These are phyloP conservation scores for Stromatinia cepivora DNA, from an alignment of 2,329 filamentous ascomycete species.

Conservation along the genomic window DNA sequence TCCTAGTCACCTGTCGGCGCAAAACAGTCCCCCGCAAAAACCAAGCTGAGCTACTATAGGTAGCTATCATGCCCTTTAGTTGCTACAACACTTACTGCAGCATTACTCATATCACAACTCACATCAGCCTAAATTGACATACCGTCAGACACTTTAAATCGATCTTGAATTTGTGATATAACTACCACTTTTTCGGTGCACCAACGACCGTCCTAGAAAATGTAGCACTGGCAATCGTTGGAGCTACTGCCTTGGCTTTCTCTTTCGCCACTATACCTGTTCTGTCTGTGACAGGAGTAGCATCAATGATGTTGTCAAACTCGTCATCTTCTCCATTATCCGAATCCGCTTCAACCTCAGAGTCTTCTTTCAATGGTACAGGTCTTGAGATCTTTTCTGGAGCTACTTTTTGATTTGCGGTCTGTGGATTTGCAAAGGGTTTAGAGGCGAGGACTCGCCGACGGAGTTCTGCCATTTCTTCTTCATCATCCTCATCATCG, in stretches of 20 bases:
- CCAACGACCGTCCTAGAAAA: conserved; percentile 42
- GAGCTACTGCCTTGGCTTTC: conserved; percentile 38
- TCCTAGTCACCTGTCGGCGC: neutral
- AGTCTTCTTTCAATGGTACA: conserved; percentile 57
- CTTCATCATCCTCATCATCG: conserved; percentile 76
- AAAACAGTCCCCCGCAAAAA: no score
- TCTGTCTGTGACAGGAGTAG: conserved; percentile 83
- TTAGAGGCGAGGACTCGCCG: conserved; percentile 89
- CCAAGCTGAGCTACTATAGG: neutral
- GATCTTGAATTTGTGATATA: neutral
- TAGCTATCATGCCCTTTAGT: neutral
- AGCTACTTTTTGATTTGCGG: conserved; percentile 52
- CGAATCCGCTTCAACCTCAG: conserved; percentile 69
- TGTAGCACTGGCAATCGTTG: conserved; percentile 39
- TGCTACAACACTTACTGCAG: neutral
- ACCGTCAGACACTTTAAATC: neutral
- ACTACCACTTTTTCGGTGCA: conserved; percentile 43
- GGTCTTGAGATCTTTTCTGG: conserved; percentile 64
- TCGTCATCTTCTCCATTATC: conserved; percentile 70
- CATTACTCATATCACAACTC: neutral
- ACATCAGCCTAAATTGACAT: neutral
- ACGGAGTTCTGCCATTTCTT: conserved; percentile 88
- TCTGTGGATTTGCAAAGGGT: conserved; percentile 68
- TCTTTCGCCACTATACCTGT: conserved; percentile 65
- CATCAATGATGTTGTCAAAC: conserved; percentile 91